These are phyloP conservation scores for Trichoderma sp. DNA, from an alignment of 2,329 filamentous ascomycete genomes.

Conservation along the genomic window DNA sequence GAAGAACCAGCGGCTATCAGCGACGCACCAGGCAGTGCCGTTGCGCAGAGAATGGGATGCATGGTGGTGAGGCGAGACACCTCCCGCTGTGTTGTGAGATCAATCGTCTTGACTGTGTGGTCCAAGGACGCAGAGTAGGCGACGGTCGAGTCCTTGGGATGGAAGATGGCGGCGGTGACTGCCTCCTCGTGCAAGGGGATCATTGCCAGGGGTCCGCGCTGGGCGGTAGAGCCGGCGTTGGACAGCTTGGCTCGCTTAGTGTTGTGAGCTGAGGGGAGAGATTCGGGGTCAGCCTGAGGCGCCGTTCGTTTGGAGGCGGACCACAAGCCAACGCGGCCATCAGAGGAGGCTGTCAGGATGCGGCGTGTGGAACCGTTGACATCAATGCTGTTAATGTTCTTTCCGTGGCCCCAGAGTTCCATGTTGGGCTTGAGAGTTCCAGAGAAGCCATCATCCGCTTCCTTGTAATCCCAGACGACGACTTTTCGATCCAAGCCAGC, in stretches of 20 bases:
- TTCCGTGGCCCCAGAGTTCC: conserved; percentile 80
- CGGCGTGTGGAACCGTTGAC: conserved; percentile 71
- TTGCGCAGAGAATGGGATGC: conserved; percentile 77
- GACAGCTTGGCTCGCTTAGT: conserved; percentile 75
- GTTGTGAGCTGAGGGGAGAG: conserved; percentile 64
- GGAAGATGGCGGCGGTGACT: conserved; percentile 80
- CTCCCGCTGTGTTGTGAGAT: conserved; percentile 74
- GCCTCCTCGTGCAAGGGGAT: conserved; percentile 69
- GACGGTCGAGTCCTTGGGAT: conserved; percentile 78
- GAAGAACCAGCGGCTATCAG: conserved; percentile 73
- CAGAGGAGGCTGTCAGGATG: conserved; percentile 80
- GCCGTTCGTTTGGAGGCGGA: conserved; percentile 73
- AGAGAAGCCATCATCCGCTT: conserved; percentile 58
- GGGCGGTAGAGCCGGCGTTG: conserved; percentile 47
- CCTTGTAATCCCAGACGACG: conserved; percentile 83
- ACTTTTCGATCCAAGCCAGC: conserved; percentile 82
- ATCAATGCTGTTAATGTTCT: conserved; percentile 69
- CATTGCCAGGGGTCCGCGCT: conserved; percentile 75
- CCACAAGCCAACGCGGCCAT: conserved; percentile 86
- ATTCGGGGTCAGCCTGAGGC: conserved; percentile 66
- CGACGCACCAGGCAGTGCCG: conserved; percentile 65
- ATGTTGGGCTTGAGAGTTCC: conserved; percentile 67
- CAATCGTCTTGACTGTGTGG: conserved; percentile 86
- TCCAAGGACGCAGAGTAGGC: conserved; percentile 91
- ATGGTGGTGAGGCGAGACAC: conserved; percentile 82